These are phyloP conservation scores for Durio zibethinus DNA, from an alignment of 345 rosid species.

Conservation along the genomic window DNA sequence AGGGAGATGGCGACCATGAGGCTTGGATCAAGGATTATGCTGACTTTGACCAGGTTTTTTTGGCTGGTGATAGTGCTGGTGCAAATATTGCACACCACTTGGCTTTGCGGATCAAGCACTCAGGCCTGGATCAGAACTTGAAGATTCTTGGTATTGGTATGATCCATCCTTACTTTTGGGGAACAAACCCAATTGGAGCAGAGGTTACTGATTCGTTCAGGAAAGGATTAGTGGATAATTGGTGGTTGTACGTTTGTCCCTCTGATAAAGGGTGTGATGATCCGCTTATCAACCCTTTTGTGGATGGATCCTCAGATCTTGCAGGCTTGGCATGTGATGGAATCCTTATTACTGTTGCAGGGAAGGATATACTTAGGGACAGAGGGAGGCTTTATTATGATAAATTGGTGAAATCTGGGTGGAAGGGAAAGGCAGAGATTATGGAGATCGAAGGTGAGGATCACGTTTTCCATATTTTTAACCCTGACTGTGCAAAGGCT, in stretches of 20 bases:
- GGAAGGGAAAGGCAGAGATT: conserved; percentile 51
- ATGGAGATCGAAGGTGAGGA: conserved; percentile 56
- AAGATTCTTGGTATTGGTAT: conserved; percentile 56
- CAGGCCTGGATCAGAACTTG: conserved; percentile 16
- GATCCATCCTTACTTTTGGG: conserved; percentile 78
- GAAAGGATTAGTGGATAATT: conserved; percentile 66
- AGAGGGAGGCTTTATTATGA: conserved; percentile 59
- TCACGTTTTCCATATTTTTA: conserved; percentile 66
- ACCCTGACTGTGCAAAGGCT: conserved; percentile 48
- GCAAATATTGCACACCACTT: conserved; percentile 70
- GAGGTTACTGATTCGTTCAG: conserved; percentile 41
- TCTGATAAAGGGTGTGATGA: conserved; percentile 70
- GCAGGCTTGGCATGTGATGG: conserved; percentile 45
- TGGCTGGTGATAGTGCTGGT: conserved; percentile 78
- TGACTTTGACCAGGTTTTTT: conserved; percentile 40
- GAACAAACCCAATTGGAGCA: conserved; percentile 49
- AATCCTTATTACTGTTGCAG: conserved; percentile 54
- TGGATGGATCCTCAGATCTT: conserved; percentile 43
- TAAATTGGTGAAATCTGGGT: conserved; percentile 38
- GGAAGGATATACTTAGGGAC: conserved; percentile 52
- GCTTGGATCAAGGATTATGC: conserved; percentile 55
- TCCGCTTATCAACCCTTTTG: conserved; percentile 68
- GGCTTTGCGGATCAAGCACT: conserved; percentile 34
- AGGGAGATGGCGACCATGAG: not conserved
- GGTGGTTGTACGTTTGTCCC: conserved; percentile 74